A percentile compares a stretch with the other conserved stretches of the same genome.
Conservation (phyloP, 2,329 filamentous ascomycete species). For the Aureobasidium zeae region DNA sequence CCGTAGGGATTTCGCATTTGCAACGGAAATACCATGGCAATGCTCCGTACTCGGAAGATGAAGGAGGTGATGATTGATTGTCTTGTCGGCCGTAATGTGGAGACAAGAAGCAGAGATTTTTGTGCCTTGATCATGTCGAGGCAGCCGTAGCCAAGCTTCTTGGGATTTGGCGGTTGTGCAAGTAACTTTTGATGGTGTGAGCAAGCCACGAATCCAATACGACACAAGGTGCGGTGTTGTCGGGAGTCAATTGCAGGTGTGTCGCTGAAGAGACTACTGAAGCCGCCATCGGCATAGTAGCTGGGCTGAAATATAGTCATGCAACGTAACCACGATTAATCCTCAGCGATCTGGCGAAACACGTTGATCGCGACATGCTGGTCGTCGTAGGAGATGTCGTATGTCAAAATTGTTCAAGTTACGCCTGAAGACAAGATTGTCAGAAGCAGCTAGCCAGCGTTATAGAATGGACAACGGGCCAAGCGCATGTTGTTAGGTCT, state of each 20-base stretch:
- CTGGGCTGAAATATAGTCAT: background rate
- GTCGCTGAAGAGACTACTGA: no score
- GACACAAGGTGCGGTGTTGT: background rate
- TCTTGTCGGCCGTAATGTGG: constrained; percentile 10
- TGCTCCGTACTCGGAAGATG: no score
- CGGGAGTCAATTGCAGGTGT: background rate
- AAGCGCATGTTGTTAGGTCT: constrained; percentile 7
- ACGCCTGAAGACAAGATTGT: no score
- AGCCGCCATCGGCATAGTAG: background rate
- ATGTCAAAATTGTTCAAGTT: background rate
- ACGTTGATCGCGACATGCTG: no score
- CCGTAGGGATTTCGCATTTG: no score
- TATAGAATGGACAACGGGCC: constrained; percentile 9
- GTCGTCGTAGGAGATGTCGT: no score
- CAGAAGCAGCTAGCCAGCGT: no score
- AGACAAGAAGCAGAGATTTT: constrained; percentile 8
- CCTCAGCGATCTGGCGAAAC: no score
- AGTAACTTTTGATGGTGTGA: background rate
- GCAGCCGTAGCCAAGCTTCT: constrained; percentile 8
- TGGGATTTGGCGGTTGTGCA: background rate
- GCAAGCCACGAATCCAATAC: background rate
- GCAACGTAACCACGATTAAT: no score
- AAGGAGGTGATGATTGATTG: background rate
- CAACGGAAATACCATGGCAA: background rate
- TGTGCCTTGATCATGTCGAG: background rate